phyloP scores from a whole-genome alignment of 805 yeast species.

The Yamadazyma takamatsuzukensis region DNA sequence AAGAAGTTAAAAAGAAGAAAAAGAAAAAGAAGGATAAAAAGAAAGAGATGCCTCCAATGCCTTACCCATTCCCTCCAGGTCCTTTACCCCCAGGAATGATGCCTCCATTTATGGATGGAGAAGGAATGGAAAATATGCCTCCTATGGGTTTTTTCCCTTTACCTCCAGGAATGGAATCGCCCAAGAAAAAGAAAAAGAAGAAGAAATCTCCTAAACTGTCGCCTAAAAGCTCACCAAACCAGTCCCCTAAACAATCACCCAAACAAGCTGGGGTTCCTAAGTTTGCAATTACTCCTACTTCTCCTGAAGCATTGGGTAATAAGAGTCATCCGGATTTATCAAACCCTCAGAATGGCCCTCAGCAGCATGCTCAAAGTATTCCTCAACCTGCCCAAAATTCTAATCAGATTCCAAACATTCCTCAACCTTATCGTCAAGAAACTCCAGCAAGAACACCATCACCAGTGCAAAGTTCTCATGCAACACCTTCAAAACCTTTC shows the following conservation, averaged over 20 bases:
- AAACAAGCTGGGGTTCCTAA: constrained; percentile 8
- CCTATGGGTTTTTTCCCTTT: constrained; percentile 13
- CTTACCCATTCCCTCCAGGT: constrained; percentile 11
- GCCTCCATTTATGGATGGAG: constrained; percentile 10
- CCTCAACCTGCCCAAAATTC: too few species aligned
- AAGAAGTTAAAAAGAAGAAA: constrained; percentile 12
- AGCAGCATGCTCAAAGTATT: too few species aligned
- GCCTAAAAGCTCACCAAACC: too few species aligned
- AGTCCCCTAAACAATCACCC: constrained; percentile 11
- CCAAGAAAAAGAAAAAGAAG: constrained; percentile 16
- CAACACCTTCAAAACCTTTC: neutral
- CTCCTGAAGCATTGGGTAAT: neutral
- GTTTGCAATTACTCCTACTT: constrained; percentile 9
- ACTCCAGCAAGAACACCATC: constrained; percentile 5
- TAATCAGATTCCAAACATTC: too few species aligned
- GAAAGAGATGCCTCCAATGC: constrained; percentile 5
- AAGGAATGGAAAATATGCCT: constrained; percentile 5
- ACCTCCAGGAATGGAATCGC: constrained; percentile 16
- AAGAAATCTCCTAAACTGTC: too few species aligned
- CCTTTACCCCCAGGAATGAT: constrained; percentile 13
- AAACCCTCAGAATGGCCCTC: too few species aligned
- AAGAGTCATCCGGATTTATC: too few species aligned
- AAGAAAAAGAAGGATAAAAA: constrained; percentile 12
- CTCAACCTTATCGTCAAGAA: too few species aligned
- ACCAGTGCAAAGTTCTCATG: neutral